These are phyloP conservation scores for Neofusicoccum laricinum DNA, from an alignment of 2,329 filamentous ascomycete genomes.

Conservation along the genomic window DNA sequence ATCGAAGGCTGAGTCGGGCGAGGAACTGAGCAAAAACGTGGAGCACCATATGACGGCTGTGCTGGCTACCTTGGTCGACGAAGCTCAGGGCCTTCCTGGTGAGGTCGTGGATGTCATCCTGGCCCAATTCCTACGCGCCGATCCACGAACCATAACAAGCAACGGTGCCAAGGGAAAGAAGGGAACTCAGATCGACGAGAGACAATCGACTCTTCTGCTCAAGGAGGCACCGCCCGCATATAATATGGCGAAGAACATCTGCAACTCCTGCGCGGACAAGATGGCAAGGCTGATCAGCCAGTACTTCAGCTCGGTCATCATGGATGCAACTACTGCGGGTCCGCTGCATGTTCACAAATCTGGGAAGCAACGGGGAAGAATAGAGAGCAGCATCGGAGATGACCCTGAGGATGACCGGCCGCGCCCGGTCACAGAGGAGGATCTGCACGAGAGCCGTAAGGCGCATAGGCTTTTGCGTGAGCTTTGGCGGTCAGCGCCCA, in stretches of 20 bases:
- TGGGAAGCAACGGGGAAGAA: constrained; percentile 23
- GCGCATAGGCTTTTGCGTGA: constrained; percentile 87
- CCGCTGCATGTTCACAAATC: constrained; percentile 51
- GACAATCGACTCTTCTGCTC: constrained; percentile 77
- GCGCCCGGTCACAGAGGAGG: constrained; percentile 71
- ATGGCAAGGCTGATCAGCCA: constrained; percentile 94
- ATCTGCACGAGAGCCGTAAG: constrained; percentile 83
- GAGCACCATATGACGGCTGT: constrained; percentile 89
- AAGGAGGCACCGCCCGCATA: constrained; percentile 92
- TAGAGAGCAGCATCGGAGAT: constrained; percentile 31
- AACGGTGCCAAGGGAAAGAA: constrained; percentile 50
- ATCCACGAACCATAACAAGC: constrained; percentile 57
- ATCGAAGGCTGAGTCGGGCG: constrained; percentile 70
- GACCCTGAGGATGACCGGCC: constrained; percentile 46
- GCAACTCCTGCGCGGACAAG: constrained; percentile 83
- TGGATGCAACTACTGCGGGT: constrained; percentile 63
- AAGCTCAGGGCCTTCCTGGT: constrained; percentile 71
- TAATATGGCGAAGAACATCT: constrained; percentile 93
- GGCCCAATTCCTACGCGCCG: constrained; percentile 89
- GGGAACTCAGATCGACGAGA: constrained; percentile 60
- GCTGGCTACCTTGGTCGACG: constrained; percentile 81
- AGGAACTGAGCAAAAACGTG: constrained; percentile 87
- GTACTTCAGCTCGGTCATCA: constrained; percentile 95
- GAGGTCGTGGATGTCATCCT: constrained; percentile 90
- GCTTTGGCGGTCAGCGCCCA: constrained; percentile 86